Evolutionary conservation across 306 rosid genomes (phyloP), one percentile per base, ranked within the genome.

Genomic region (Gastrolobium villosum): DNA sequence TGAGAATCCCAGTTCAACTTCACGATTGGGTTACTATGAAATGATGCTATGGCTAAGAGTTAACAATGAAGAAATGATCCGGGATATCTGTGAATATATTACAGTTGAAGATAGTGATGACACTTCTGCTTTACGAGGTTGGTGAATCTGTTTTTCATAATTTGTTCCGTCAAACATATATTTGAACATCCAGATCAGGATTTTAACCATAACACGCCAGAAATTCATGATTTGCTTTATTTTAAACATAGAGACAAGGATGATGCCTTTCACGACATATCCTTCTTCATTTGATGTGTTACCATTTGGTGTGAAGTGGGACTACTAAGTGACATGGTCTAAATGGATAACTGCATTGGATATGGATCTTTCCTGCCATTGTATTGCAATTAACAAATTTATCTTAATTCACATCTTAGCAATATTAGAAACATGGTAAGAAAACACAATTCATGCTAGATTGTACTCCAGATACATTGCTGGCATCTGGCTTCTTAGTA

Each of bases 21-120:
- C 89, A 31, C 88, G 83, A 74, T 74, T 95, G 83, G 94, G 96
- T 67, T 92, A 95, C 87, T 93, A 95, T 46, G 96, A 95, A 83
- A 92, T 95, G 98, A 35, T 75, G 89, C 62, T 92, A 44, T 93
- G 91, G 90, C 66, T 89, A 68, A 86, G 84, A 74, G 85, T 90
- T 36, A 41, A 83, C 9, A 56, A 91, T 68, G 87, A 79, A 79
- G 89, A 92, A 85, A 95, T 82, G 89, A 82, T 95, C 79, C 82
- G 69, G 77, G 97, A 89, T 80, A 86, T 91, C 74, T 91, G 90
- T 81, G 68, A 88, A 52, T 77, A 74, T 74, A 82, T 90, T 65
- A 77, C 81, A 28, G 82, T 81, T 10, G 82, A 80, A 63, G 81
- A 81, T 62, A 84, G 81, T 26, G 78, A 41, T 79, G 76, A 77